Evolutionary conservation across 129 eudicot genomes (phyloP), one percentile per base, ranked within the genome.

Genomic region (Kitagawia praeruptora): DNA sequence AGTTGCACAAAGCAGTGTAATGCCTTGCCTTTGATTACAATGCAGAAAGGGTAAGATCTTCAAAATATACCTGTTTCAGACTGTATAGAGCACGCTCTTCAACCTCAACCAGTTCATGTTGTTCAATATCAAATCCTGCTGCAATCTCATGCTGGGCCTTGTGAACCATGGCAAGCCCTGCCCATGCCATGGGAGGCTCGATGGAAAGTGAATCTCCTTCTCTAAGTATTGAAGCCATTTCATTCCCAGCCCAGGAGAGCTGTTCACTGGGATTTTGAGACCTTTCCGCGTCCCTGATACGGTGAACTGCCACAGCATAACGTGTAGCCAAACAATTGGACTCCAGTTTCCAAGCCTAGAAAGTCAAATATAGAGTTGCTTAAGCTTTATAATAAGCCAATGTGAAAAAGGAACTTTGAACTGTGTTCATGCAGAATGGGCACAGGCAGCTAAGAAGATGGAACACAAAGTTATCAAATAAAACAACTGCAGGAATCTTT

Each of bases 171-270:
- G 98, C 98, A 75, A 95, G 89, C 70, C 98, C 98, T 0, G 96
- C 94, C 98, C 98, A 92, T 23, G 97, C 97, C 67, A 92, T 83
- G 69, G 96, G 92, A 75, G 88, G 86, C 86, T 95, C 98, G 71
- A 90, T 85, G 25, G 82, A 74, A 67, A 82, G 49, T 39, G 97
- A 80, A 67, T 95, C 97, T 18, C 96, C 99, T 87, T 95, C 99
- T 80, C 90, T 85, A 34, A 95, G 81, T 76, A 92, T 87, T 4
- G 97, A 92, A 77, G 97, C 97, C 97, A 95, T 90, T 85, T 95
- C 97, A 83, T 92, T 95, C 74, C 99, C 96, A 74, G 99, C 97
- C 99, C 96, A 95, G 19, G 97, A 86, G 54, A 95, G 97, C 86
- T 92, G 97, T 70, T 95, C 99, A 56, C 85, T 87, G 13, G 96